phyloP scores from a whole-genome alignment of 805 yeast species.

The Lipomyces chichibuensis region DNA sequence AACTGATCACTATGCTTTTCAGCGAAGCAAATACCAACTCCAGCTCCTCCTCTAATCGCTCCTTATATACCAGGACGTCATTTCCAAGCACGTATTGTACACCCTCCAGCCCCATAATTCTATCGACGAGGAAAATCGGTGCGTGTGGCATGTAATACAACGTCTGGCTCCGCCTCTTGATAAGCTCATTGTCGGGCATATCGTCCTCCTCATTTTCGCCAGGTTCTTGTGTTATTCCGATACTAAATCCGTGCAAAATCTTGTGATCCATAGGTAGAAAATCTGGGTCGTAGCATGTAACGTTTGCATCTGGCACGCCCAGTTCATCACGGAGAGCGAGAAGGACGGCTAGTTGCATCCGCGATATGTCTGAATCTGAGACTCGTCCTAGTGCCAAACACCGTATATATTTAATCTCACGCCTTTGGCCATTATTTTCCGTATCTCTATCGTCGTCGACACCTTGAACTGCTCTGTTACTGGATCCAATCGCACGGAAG shows the following conservation, averaged over 20 bases:
- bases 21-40: constrained; percentile 15
- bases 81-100: constrained; percentile 30
- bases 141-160: constrained; percentile 78
- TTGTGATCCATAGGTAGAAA: constrained; percentile 53
- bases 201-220: constrained; percentile 11
- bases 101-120: constrained; percentile 29
- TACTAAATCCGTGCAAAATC: constrained; percentile 42
- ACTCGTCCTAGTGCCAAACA: constrained; percentile 78
- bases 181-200: not conserved
- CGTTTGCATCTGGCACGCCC: constrained; percentile 33
- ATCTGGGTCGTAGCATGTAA: constrained; percentile 68
- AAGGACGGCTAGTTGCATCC: constrained; percentile 67
- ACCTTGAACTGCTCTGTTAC: not conserved
- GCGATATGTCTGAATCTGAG: constrained; percentile 50
- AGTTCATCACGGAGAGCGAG: constrained; percentile 47
- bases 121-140: constrained; percentile 50
- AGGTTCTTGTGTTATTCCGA: constrained; percentile 33
- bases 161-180: constrained; percentile 32
- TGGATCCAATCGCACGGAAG: not conserved
- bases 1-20: constrained; percentile 2
- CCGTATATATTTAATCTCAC: constrained; percentile 47
- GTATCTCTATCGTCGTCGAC: not conserved
- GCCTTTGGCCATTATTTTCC: not conserved
- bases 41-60: constrained; percentile 19
- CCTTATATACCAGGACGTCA: constrained; percentile 28